A percentile compares a stretch with the other conserved stretches of the same genome.
phyloP scores from a whole-genome alignment of 371 early-diverging fungal species.

The Saksenaea oblongispora region DNA sequence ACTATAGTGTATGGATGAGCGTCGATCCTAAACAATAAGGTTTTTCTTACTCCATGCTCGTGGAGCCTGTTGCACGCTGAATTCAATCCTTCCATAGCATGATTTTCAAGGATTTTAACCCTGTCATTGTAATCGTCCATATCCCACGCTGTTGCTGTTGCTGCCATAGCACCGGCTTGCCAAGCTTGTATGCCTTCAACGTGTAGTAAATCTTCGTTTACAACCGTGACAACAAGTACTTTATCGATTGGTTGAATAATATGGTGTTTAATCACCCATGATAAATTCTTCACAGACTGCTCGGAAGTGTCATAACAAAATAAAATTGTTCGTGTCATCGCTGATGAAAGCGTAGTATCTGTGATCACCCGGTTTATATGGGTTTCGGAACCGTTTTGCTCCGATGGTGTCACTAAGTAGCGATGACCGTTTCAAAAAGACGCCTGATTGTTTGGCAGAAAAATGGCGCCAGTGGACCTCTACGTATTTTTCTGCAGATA shows the following conservation, averaged over 20 bases:
- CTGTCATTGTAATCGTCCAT: conserved; percentile 22
- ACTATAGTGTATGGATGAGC: conserved; percentile 7
- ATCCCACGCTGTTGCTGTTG: conserved; percentile 21
- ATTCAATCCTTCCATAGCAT: conserved; percentile 17
- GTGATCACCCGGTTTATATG: background rate
- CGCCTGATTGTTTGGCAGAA: background rate
- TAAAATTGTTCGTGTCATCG: conserved; percentile 26
- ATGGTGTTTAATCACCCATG: conserved; percentile 26
- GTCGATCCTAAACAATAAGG: conserved; percentile 1
- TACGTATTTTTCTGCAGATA: background rate
- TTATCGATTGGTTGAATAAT: conserved; percentile 24
- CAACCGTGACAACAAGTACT: conserved; percentile 22
- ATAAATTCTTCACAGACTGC: conserved; percentile 22
- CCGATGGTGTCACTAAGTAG: background rate
- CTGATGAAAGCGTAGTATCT: background rate
- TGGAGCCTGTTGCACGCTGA: conserved; percentile 18
- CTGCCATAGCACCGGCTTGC: conserved; percentile 25
- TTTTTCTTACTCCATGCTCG: conserved; percentile 28
- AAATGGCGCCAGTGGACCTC: background rate
- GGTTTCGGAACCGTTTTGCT: background rate
- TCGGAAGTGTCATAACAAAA: conserved; percentile 32
- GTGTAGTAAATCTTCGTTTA: conserved; percentile 30
- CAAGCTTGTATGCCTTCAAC: conserved; percentile 35
- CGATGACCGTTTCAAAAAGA: background rate
- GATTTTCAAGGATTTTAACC: conserved; percentile 21